Evolutionary conservation across 306 rosid species (phyloP).

Genomic region (Citrullus colocynthis): DNA sequence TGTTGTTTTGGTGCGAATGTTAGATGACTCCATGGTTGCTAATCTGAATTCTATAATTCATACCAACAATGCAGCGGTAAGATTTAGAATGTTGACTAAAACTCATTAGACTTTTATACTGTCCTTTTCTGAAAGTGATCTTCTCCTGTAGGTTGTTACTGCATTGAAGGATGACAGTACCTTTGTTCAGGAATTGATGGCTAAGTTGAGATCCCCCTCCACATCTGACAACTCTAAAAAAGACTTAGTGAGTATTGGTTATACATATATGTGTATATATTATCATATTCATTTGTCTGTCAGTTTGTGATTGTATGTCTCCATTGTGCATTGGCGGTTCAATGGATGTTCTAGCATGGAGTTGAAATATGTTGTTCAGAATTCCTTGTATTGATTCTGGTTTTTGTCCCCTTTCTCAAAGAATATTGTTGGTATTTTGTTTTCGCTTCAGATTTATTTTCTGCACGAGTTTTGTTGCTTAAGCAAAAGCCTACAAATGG

Average conservation of each 20-base stretch:
- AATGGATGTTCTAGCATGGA: not conserved
- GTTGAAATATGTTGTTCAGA: not conserved
- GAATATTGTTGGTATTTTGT: not conserved
- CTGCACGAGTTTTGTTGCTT: conserved; percentile 80
- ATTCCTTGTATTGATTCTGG: not conserved
- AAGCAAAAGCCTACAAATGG: conserved; percentile 92
- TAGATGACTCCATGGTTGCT: conserved; percentile 70
- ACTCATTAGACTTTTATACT: not conserved
- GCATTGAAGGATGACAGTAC: conserved; percentile 69
- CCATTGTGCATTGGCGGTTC: not conserved
- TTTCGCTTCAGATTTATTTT: conserved; percentile 51
- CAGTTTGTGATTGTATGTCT: not conserved
- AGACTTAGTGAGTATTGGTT: conserved; percentile 44
- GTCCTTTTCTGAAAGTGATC: not conserved
- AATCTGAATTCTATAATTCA: conserved; percentile 77
- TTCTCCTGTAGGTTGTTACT: conserved; percentile 60
- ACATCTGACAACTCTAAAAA: conserved; percentile 63
- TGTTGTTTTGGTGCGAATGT: conserved; percentile 68
- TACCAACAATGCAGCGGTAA: conserved; percentile 70
- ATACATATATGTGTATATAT: not conserved
- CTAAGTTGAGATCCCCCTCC: conserved; percentile 59
- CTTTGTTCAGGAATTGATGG: conserved; percentile 87
- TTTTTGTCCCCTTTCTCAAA: not conserved
- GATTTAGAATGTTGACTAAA: conserved; percentile 19
- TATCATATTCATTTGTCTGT: not conserved